Percentiles rank a stretch among this genome's conserved stretches.
Evolutionary conservation across 163 green algal genomes (phyloP).

Genomic region (Chlorella variabilis): DNA sequence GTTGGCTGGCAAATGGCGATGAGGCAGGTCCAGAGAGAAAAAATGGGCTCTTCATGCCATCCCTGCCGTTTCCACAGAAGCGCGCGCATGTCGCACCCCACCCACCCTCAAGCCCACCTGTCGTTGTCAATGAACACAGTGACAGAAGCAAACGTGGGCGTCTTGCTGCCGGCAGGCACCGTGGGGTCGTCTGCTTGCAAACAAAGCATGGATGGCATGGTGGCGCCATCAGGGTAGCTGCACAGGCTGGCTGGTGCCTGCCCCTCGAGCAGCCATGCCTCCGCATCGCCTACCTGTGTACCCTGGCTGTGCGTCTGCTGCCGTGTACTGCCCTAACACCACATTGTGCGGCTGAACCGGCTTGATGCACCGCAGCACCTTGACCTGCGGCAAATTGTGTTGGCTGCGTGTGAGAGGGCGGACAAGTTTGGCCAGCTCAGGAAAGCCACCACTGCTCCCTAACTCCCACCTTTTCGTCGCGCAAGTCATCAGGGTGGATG

Average conservation of each 20-base stretch:
- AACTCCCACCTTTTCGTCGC: conserved; percentile 91
- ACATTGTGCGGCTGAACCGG: conserved; percentile 68
- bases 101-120: too few relatives aligned
- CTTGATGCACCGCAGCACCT: conserved; percentile 84
- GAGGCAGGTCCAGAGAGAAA: too few relatives aligned
- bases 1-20: too few relatives aligned
- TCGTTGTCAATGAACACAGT: conserved; percentile 94
- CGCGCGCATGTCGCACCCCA: too few relatives aligned
- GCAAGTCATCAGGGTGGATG: conserved; percentile 92
- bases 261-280: background rate
- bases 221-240: background rate
- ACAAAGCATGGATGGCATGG: too few relatives aligned
- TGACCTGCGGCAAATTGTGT: conserved; percentile 31
- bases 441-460: background rate
- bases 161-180: conserved; percentile 81
- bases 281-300: conserved; percentile 11
- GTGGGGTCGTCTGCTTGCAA: conserved; percentile 86
- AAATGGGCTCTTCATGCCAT: too few relatives aligned
- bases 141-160: conserved; percentile 86
- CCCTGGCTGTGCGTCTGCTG: conserved; percentile 46
- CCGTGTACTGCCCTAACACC: conserved; percentile 95
- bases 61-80: too few relatives aligned
- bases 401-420: too few relatives aligned
- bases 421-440: background rate
- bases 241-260: background rate